Evolutionary conservation across 73 alveolate species (phyloP).

Genomic region (Paramecium octaurelia): DNA sequence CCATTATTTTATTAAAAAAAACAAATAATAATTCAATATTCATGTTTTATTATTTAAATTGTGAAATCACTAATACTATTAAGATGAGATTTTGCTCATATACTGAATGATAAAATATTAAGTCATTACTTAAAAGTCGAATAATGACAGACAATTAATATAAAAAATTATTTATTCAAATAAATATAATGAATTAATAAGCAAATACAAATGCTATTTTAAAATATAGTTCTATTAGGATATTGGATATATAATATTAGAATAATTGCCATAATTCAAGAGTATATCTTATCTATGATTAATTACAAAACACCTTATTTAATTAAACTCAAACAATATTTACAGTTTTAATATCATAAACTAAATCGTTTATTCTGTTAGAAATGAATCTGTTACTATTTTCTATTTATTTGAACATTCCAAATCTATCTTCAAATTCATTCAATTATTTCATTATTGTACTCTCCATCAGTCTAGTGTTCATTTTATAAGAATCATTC

Average conservation of each 20-base stretch:
- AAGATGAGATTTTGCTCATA: background rate
- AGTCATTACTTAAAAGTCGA: background rate
- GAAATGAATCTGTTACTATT: constrained; percentile 15
- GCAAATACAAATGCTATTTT: background rate
- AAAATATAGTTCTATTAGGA: no score
- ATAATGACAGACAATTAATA: background rate
- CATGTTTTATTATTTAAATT: background rate
- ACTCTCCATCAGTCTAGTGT: constrained; percentile 2
- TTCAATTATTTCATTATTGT: background rate
- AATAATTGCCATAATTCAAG: no score
- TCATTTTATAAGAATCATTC: background rate
- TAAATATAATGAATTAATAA: no score
- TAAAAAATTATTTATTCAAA: no score
- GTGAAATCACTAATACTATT: background rate
- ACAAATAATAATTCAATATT: background rate
- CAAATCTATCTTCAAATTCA: background rate
- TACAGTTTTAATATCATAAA: constrained; percentile 3
- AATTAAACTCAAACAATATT: background rate
- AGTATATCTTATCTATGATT: background rate
- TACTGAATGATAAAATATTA: no score
- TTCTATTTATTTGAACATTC: background rate
- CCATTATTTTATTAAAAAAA: constrained; percentile 1
- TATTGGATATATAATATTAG: no score
- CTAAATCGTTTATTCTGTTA: background rate
- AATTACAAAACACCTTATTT: background rate